These are phyloP conservation scores for Chamaecyparis obtusa DNA, from an alignment of 75 land plant genomes.

Conservation along the genomic window DNA sequence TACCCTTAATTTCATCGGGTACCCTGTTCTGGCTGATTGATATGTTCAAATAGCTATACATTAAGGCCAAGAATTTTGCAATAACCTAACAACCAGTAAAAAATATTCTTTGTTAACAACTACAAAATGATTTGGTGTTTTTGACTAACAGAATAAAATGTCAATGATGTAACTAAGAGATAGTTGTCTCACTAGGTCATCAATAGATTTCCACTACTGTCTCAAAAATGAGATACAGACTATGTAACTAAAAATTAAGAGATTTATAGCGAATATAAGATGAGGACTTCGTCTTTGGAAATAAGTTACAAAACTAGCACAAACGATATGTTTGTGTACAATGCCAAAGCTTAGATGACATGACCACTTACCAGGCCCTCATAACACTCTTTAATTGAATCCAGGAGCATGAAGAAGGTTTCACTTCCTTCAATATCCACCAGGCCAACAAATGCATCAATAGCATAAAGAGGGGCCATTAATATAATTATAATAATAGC, in stretches of 20 bases:
- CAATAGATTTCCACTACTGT: neutral
- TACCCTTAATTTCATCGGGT: constrained; percentile 97
- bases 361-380: constrained; percentile 76
- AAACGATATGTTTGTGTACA: neutral
- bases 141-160: neutral
- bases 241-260: neutral
- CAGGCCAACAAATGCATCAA: constrained; percentile 84
- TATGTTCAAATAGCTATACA: constrained; percentile 88
- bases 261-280: neutral
- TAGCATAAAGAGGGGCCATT: constrained; percentile 98
- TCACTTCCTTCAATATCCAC: constrained; percentile 73
- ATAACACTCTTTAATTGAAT: constrained; percentile 90
- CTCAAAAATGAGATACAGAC: neutral
- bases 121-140: neutral
- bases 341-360: neutral
- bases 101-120: neutral
- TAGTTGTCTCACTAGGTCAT: neutral
- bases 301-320: neutral
- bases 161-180: neutral
- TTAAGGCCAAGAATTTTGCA: constrained; percentile 78
- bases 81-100: constrained; percentile 59
- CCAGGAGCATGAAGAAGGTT: constrained; percentile 75
- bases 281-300: neutral
- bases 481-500: constrained; percentile 81
- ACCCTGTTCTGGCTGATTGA: constrained; percentile 83